phyloP scores from a whole-genome alignment of 2,329 filamentous ascomycete species.

The Botrytis galanthina region DNA sequence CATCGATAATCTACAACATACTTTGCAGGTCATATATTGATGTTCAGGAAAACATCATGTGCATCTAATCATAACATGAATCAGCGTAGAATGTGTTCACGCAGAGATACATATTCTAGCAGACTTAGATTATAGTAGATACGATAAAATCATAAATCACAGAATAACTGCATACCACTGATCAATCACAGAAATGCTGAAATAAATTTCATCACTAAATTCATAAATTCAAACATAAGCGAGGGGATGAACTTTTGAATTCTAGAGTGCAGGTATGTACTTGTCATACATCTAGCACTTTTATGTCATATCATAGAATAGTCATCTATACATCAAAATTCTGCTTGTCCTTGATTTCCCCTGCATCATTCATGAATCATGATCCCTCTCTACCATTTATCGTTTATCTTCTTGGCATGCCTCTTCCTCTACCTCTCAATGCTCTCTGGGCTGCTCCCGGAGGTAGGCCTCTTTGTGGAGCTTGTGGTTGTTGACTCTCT shows the following conservation, averaged over 20 bases:
- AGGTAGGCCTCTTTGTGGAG: slow-evolving; percentile 70
- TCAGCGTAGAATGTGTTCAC: background rate
- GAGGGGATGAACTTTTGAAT: slow-evolving; percentile 7
- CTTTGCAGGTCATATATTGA: background rate
- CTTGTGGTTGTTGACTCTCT: slow-evolving; percentile 82
- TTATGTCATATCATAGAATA: slow-evolving; percentile 10
- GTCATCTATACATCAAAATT: background rate
- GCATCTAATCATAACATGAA: background rate
- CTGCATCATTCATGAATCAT: slow-evolving; percentile 20
- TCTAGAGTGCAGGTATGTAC: background rate
- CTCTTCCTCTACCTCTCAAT: slow-evolving; percentile 76
- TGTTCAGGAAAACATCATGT: background rate
- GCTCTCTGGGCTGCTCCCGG: slow-evolving; percentile 86
- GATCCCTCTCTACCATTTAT: slow-evolving; percentile 10
- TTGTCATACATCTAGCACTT: slow-evolving; percentile 11
- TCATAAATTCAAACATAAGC: background rate
- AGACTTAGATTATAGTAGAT: background rate
- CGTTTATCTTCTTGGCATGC: slow-evolving; percentile 68
- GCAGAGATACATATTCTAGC: background rate
- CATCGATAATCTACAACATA: background rate
- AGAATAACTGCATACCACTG: background rate
- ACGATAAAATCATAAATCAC: background rate
- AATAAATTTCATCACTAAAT: background rate
- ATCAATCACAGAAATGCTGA: background rate
- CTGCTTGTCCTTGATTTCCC: background rate